Percentiles rank a stretch among this genome's conserved stretches.
Conservation (phyloP, 192 early-diverging fungal genomes). For the Oehlia diaphana region DNA sequence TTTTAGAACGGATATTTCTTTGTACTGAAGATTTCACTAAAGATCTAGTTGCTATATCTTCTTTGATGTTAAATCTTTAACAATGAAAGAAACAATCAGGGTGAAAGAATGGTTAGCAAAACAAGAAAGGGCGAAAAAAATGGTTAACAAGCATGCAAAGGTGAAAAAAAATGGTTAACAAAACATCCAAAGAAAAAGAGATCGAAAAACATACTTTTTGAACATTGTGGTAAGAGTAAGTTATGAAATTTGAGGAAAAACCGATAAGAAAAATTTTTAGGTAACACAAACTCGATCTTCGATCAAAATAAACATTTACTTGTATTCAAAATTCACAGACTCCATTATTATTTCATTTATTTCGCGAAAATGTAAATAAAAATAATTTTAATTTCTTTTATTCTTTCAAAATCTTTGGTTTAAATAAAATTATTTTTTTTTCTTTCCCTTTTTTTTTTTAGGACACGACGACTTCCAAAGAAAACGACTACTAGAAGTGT, state of each 20-base stretch:
- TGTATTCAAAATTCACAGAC: too few relatives aligned
- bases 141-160: neutral
- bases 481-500: conserved; percentile 9
- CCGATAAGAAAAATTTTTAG: too few relatives aligned
- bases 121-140: neutral
- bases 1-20: conserved; percentile 79
- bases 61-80: conserved; percentile 69
- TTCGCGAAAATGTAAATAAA: neutral
- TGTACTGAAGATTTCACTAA: conserved; percentile 92
- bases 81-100: too few relatives aligned
- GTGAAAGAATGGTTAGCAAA: neutral
- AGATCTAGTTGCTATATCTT: conserved; percentile 82
- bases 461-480: neutral
- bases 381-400: neutral
- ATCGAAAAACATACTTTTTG: neutral
- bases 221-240: neutral
- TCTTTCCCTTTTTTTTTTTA: neutral
- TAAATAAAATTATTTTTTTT: neutral
- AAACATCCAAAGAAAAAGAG: neutral
- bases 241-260: too few relatives aligned
- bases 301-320: too few relatives aligned
- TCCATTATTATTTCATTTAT: too few relatives aligned
- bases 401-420: neutral
- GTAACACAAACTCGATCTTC: too few relatives aligned
- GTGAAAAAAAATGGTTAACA: too few relatives aligned